Base-by-base conservation (phyloP, 2,329 filamentous ascomycete species). In the Botrytis sinoallii region DNA sequence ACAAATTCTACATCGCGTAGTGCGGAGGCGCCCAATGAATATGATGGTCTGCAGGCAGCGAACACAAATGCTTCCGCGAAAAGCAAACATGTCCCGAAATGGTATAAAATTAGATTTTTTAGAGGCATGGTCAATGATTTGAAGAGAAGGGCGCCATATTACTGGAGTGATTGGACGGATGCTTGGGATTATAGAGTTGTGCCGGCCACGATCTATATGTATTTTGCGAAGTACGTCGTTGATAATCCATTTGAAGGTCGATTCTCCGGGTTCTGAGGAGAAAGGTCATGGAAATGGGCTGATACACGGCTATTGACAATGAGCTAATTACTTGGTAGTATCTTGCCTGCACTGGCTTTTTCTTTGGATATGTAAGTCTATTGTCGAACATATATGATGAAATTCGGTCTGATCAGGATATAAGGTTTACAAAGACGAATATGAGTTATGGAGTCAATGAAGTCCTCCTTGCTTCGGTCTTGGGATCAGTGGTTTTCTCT, bases 151-250 rank as follows among this genome's bases (percentile, higher is more conserved):
- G 87, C 87, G 12, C 94, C 94, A 1, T 97, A 88, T 81, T 97
- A 96, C 80, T 85, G 84, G 83, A 95, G 91, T 82, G 94, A 97
- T 82, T 97, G 92, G 92, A 85, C 81, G 29, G 94, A 97, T 84
- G 94, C 94, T 1, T 96, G 93, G 93, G 92, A 97, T 81, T 97
- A 97, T 84, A 89, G 94, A 71, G 93, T 97, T 60, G 88, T 97
- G 57, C 94, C 94, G 1, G 93, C 93, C 25, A 97, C 94, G 16
- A 85, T 97, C 44, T 97, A 97, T 83, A 97, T 97, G 93, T 97
- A 96, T 84, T 97, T 97, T 87, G 93, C 94, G 76, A 97, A 97
- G 93, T 95, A 86, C 75, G 29, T 63, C 75, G 29, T 63, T 55
- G 9, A 38, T 40, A 16, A 18, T 57, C 25, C 35, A 42, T n/a